Evolutionary conservation across 306 rosid species (phyloP), one percentile per base, ranked within the genome.

Genomic region (Begonia loranthoides): DNA sequence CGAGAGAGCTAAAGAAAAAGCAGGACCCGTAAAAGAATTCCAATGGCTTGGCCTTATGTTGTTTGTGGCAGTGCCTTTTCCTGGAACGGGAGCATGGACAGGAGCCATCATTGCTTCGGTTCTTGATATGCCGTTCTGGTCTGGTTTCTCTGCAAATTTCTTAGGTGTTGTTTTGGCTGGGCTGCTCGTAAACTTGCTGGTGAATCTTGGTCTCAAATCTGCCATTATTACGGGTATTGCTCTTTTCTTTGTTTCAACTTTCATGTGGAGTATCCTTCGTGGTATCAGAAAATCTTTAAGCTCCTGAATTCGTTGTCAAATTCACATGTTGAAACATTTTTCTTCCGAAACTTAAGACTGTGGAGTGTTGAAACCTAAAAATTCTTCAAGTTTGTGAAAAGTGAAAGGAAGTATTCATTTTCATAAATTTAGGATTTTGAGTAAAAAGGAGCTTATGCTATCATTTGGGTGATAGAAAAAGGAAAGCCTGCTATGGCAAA

Each of bases 31-130:
- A 41, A 81, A 90, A 71, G 95, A 90, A 83, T 90, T 90, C 68
- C 95, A 85, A 62, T 90, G 97, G 97, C 92, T 86, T 48, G 95
- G 97, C 55, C 76, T 85, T 15, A 85, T 90, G 95, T 62, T 86
- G 60, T 90, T 90, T 63, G 97, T 90, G 45, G 95, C 95, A 15
- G 95, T 90, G 62, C 97, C 95, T 61, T 90, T 90, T 68, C 97
- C 95, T 0, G 95, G 97, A 52, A 90, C 95, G 19, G 97, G 95
- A 63, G 95, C 97, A 24, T 90, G 97, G 97, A 59, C 92, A 1
- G 92, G 95, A 34, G 94, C 97, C 55, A 40, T 90, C 28, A 69
- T 90, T 70, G 95, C 97, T 41, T 80, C 95, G 14, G 67, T 90
- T 57, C 86, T 90, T 49, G 97, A 90, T 36, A 86, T 90, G 92